A percentile compares a stretch with the other conserved stretches of the same genome.
Evolutionary conservation across 2,329 filamentous ascomycete genomes (phyloP).

Genomic region (Apiospora arundinis): DNA sequence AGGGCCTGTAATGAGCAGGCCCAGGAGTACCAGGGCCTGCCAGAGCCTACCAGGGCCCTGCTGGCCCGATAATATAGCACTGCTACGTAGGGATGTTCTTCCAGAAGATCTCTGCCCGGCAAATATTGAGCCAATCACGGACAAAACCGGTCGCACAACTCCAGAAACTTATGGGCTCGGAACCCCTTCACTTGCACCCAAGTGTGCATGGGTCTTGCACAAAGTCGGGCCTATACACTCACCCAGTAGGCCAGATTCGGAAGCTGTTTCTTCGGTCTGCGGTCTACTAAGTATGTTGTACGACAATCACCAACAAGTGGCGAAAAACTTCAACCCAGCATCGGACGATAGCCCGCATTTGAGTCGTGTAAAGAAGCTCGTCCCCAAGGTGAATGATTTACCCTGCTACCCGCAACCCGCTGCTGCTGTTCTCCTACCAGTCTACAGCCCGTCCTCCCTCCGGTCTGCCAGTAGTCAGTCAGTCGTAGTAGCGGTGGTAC

Average conservation of each 20-base stretch:
- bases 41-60: constrained; percentile 1
- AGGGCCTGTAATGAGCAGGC: constrained; percentile 19
- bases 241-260: constrained; percentile 7
- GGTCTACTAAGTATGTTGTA: neutral
- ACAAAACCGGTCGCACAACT: constrained; percentile 18
- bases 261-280: constrained; percentile 13
- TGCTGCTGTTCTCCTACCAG: neutral
- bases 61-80: constrained; percentile 1
- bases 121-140: constrained; percentile 21
- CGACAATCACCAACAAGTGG: constrained; percentile 18
- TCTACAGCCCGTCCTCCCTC: too few species aligned
- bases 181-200: neutral
- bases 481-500: neutral
- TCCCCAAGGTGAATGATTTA: neutral
- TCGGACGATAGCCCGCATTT: constrained; percentile 14
- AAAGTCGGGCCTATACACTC: constrained; percentile 19
- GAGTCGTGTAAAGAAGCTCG: constrained; percentile 2
- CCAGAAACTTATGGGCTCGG: constrained; percentile 11
- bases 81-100: constrained; percentile 17
- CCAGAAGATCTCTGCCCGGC: constrained; percentile 21
- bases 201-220: neutral
- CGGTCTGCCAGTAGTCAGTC: too few species aligned
- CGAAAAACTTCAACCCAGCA: constrained; percentile 2
- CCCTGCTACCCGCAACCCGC: neutral
- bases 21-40: too few species aligned